Evolutionary conservation across 1,139 yeast genomes (phyloP).

Genomic region (Schizosaccharomyces versatilis): DNA sequence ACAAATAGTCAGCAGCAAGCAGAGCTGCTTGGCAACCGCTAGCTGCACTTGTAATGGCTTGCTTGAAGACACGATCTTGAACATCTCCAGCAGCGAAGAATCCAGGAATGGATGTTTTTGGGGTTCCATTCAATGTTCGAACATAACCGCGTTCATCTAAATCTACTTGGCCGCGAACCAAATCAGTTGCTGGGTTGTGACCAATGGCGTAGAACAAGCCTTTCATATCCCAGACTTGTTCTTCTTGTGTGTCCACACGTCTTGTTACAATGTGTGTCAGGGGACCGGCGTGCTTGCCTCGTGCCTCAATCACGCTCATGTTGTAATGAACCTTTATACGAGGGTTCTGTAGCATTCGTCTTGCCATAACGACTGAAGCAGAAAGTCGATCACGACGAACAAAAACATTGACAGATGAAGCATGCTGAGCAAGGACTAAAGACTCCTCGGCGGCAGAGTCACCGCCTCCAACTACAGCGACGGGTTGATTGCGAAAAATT

Average conservation of each 20-base stretch:
- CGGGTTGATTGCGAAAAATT: constrained; percentile 87
- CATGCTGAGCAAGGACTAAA: constrained; percentile 82
- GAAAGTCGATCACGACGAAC: constrained; percentile 87
- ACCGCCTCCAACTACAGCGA: constrained; percentile 96
- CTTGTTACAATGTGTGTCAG: constrained; percentile 37
- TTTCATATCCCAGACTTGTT: constrained; percentile 47
- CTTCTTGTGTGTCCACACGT: constrained; percentile 52
- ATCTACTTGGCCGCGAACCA: constrained; percentile 55
- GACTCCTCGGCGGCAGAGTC: constrained; percentile 99
- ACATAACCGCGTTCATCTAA: constrained; percentile 78
- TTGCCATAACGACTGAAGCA: constrained; percentile 95
- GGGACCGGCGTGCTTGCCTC: constrained; percentile 39
- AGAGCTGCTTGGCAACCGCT: constrained; percentile 99
- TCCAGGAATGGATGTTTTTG: constrained; percentile 72
- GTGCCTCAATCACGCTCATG: constrained; percentile 66
- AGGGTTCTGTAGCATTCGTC: constrained; percentile 60
- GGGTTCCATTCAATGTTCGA: constrained; percentile 67
- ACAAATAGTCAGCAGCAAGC: constrained; percentile 3
- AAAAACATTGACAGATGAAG: constrained; percentile 74
- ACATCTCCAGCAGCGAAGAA: constrained; percentile 98
- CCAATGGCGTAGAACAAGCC: constrained; percentile 97
- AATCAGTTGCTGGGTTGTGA: constrained; percentile 80
- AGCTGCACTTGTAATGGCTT: constrained; percentile 97
- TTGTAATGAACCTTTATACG: constrained; percentile 80
- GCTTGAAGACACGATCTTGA: constrained; percentile 90